Evolutionary conservation across 257 asterid genomes (phyloP).

Genomic region (Apocynum venetum): DNA sequence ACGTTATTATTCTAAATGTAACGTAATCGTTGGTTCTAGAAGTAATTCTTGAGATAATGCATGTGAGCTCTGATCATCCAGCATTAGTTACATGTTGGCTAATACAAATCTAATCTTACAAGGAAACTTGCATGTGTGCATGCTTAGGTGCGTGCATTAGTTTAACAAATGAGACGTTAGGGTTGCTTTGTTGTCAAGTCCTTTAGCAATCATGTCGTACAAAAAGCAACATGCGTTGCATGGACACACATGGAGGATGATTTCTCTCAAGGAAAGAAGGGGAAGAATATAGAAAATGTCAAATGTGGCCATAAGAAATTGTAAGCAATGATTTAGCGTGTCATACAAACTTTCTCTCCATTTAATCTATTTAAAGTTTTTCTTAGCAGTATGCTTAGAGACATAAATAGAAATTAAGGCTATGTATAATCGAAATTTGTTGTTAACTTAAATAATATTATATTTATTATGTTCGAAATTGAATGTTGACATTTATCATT

Average conservation of each 20-base stretch:
- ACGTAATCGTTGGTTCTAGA: neutral
- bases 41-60: neutral
- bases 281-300: neutral
- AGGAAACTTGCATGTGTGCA: neutral
- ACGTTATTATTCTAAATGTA: too few relatives aligned
- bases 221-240: constrained; percentile 24
- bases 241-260: constrained; percentile 16
- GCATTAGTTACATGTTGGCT: neutral
- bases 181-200: constrained; percentile 26
- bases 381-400: too few relatives aligned
- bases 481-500: too few relatives aligned
- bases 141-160: constrained; percentile 5
- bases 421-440: too few relatives aligned
- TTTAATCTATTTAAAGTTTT: too few relatives aligned
- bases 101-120: neutral
- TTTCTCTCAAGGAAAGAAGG: neutral
- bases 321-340: neutral
- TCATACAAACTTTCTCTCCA: too few relatives aligned
- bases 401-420: too few relatives aligned
- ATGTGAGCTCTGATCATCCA: neutral
- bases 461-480: too few relatives aligned
- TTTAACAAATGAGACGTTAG: neutral
- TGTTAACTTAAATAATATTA: too few relatives aligned
- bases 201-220: constrained; percentile 33
- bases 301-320: neutral